Conservation (phyloP, 1,284 basidiomycete genomes). For the Pterulicium gracile region DNA sequence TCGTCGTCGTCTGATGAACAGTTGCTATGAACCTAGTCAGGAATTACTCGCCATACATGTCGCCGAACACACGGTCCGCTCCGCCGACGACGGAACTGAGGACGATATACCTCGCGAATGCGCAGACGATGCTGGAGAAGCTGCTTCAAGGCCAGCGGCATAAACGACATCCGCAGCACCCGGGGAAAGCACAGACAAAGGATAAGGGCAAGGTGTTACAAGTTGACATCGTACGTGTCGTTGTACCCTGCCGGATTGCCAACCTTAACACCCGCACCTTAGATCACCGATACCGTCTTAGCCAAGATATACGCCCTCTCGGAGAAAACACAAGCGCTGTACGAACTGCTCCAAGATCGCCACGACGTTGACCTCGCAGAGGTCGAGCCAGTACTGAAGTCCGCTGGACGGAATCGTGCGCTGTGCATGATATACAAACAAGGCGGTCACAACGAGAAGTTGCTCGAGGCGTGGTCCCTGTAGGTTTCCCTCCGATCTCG, state of each 20-base stretch:
- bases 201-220: conserved; percentile 5
- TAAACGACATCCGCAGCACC: conserved; percentile 17
- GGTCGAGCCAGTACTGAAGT: conserved; percentile 48
- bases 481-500: conserved; percentile 24
- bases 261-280: neutral
- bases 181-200: no score
- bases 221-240: neutral
- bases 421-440: conserved; percentile 56
- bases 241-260: neutral
- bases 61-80: conserved; percentile 58
- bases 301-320: conserved; percentile 61
- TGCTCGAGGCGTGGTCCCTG: conserved; percentile 66
- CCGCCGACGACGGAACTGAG: conserved; percentile 58
- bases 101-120: conserved; percentile 44
- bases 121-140: conserved; percentile 54
- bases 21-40: conserved; percentile 80
- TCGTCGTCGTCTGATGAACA: conserved; percentile 36
- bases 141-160: conserved; percentile 44
- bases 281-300: conserved; percentile 72
- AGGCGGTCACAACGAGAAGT: conserved; percentile 43
- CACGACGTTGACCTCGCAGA: conserved; percentile 53
- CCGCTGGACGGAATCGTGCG: conserved; percentile 46
- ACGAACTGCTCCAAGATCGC: conserved; percentile 46
- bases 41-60: conserved; percentile 80
- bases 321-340: conserved; percentile 54